These are phyloP conservation scores for Glaciozyma antarctica DNA, from an alignment of 768 basidiomycete genomes.

Conservation along the genomic window DNA sequence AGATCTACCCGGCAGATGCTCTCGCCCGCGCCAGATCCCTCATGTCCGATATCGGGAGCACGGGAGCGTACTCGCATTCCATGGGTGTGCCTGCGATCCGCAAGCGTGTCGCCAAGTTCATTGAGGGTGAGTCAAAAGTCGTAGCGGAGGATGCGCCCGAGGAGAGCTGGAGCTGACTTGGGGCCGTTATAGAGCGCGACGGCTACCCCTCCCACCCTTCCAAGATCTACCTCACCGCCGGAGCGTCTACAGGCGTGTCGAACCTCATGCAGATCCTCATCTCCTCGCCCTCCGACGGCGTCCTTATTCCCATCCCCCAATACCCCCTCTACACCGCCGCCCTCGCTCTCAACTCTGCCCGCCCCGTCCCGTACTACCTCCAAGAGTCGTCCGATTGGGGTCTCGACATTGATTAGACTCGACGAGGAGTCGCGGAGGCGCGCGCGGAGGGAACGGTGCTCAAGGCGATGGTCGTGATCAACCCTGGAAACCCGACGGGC, in stretches of 20 bases:
- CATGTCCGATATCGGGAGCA: slow-evolving; percentile 73
- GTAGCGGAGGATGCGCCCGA: neutral
- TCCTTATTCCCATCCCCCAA: slow-evolving; percentile 94
- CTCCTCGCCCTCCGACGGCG: slow-evolving; percentile 55
- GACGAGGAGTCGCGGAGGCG: slow-evolving; percentile 58
- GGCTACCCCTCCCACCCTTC: slow-evolving; percentile 72
- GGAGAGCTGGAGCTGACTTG: neutral
- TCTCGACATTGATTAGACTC: slow-evolving; percentile 60
- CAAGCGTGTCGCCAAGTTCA: slow-evolving; percentile 77
- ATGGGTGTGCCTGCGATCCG: slow-evolving; percentile 86
- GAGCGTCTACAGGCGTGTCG: slow-evolving; percentile 89
- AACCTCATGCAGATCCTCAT: slow-evolving; percentile 73
- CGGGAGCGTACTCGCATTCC: slow-evolving; percentile 91
- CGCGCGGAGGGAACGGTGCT: slow-evolving; percentile 53
- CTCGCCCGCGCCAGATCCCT: slow-evolving; percentile 71
- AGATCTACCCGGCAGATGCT: slow-evolving; percentile 76
- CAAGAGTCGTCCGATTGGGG: slow-evolving; percentile 75
- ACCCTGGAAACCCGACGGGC: slow-evolving; percentile 97
- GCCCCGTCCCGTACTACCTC: slow-evolving; percentile 76
- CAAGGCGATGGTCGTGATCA: slow-evolving; percentile 90
- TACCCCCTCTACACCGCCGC: slow-evolving; percentile 96
- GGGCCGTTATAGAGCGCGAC: slow-evolving; percentile 59
- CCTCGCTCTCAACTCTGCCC: slow-evolving; percentile 73
- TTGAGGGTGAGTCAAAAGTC: slow-evolving; percentile 52
- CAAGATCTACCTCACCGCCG: slow-evolving; percentile 87